A percentile compares a stretch with the other conserved stretches of the same genome.
These are phyloP conservation scores for Houttuynia cordata DNA, from an alignment of 164 flowering plant genomes.

Conservation along the genomic window DNA sequence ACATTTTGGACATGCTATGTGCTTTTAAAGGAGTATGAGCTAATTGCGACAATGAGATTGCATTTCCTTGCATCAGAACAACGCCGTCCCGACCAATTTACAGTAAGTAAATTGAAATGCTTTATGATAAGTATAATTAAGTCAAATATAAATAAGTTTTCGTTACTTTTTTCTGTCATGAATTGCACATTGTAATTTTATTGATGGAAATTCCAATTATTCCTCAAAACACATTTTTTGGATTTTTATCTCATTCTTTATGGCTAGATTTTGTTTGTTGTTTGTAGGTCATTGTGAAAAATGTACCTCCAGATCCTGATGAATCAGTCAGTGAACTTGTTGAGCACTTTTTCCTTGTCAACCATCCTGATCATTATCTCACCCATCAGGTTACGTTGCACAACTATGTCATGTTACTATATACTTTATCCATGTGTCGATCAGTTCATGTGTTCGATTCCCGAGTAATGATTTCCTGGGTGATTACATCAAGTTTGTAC, in stretches of 20 bases:
- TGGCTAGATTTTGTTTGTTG: background rate
- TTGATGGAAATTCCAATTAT: too few species aligned
- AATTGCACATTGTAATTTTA: too few species aligned
- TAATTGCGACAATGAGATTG: constrained; percentile 58
- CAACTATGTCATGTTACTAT: background rate
- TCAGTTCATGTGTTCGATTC: too few species aligned
- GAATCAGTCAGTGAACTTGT: constrained; percentile 71
- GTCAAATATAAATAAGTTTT: too few species aligned
- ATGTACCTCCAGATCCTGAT: constrained; percentile 83
- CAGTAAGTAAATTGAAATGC: constrained; percentile 28
- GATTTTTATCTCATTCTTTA: background rate
- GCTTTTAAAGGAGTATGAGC: constrained; percentile 55
- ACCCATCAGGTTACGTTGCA: constrained; percentile 54
- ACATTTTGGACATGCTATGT: constrained; percentile 81
- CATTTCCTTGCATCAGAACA: constrained; percentile 68
- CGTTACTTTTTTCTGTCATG: too few species aligned
- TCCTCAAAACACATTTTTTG: background rate
- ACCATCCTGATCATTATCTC: constrained; percentile 80
- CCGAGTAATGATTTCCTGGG: too few species aligned
- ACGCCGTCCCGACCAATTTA: constrained; percentile 79
- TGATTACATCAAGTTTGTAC: too few species aligned
- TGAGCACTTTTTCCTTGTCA: constrained; percentile 81
- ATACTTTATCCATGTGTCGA: background rate
- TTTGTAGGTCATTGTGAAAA: constrained; percentile 76
- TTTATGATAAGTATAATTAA: too few species aligned